Percentiles rank a stretch among this genome's conserved stretches.
phyloP scores from a whole-genome alignment of 345 rosid species.

The Lagerstroemia speciosa region DNA sequence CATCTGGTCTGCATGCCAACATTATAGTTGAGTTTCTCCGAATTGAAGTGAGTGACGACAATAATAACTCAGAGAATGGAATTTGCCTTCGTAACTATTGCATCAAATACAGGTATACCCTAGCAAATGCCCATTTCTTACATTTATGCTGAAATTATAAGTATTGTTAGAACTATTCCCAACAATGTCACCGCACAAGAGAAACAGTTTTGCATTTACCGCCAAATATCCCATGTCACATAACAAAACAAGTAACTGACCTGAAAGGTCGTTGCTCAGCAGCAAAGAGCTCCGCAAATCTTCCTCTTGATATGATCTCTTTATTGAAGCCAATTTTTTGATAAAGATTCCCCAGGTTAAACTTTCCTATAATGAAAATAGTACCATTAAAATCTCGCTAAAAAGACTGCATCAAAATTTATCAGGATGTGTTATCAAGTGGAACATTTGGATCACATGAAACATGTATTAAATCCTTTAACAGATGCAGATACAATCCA shows the following conservation, averaged over 20 bases:
- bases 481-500: not conserved
- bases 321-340: conserved; percentile 88
- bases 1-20: conserved; percentile 59
- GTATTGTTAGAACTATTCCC: not conserved
- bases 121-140: not conserved
- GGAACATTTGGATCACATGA: not conserved
- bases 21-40: conserved; percentile 9
- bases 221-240: not conserved
- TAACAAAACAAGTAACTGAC: conserved; percentile 19
- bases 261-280: conserved; percentile 87
- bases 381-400: not conserved
- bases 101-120: not conserved
- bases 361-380: conserved; percentile 45
- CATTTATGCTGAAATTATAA: not conserved
- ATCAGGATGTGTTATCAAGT: not conserved
- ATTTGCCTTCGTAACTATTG: not conserved
- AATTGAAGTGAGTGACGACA: not conserved
- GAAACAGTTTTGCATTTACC: not conserved
- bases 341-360: conserved; percentile 72
- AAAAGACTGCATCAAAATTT: not conserved
- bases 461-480: not conserved
- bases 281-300: conserved; percentile 75
- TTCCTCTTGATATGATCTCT: conserved; percentile 90
- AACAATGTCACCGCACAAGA: not conserved
- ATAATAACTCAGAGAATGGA: not conserved